Percentiles rank a stretch among this genome's conserved stretches.
These are phyloP conservation scores for Monosporascus sp. DNA, from an alignment of 2,329 filamentous ascomycete genomes.

Conservation along the genomic window DNA sequence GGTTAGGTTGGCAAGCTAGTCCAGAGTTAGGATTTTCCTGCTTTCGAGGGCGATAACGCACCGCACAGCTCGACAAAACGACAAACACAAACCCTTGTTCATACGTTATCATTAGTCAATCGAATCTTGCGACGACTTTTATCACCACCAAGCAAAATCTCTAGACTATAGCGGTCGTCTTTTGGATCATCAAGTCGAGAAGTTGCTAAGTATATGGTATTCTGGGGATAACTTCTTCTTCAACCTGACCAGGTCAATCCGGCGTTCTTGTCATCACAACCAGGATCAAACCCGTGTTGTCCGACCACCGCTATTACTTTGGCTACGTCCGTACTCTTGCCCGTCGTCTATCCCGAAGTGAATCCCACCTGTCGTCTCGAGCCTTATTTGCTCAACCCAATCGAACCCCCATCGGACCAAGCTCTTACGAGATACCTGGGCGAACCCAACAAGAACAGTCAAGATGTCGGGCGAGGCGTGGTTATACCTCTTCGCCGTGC, in stretches of 20 bases:
- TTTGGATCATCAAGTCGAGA: too few relatives aligned
- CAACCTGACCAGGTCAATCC: too few relatives aligned
- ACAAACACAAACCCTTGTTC: background rate
- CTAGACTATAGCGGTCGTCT: too few relatives aligned
- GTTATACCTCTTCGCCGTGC: slow-evolving; percentile 94
- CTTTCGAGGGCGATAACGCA: background rate
- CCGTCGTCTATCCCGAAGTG: background rate
- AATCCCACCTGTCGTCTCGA: background rate
- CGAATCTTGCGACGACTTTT: background rate
- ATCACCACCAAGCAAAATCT: background rate
- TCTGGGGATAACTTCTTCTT: too few relatives aligned
- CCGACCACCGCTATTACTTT: slow-evolving; percentile 11
- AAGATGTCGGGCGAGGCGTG: slow-evolving; percentile 95
- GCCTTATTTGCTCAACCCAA: background rate
- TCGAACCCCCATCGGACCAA: background rate
- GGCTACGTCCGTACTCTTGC: background rate
- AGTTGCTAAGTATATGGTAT: too few relatives aligned
- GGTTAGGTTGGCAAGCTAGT: background rate
- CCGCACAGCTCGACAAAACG: background rate
- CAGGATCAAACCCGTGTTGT: background rate
- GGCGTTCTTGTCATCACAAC: too few relatives aligned
- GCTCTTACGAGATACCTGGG: background rate
- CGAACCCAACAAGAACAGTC: slow-evolving; percentile 13
- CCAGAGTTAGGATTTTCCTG: background rate
- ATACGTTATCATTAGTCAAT: background rate